Base-by-base conservation (phyloP, 2,329 filamentous ascomycete species). In the Fusarium virguliforme region DNA sequence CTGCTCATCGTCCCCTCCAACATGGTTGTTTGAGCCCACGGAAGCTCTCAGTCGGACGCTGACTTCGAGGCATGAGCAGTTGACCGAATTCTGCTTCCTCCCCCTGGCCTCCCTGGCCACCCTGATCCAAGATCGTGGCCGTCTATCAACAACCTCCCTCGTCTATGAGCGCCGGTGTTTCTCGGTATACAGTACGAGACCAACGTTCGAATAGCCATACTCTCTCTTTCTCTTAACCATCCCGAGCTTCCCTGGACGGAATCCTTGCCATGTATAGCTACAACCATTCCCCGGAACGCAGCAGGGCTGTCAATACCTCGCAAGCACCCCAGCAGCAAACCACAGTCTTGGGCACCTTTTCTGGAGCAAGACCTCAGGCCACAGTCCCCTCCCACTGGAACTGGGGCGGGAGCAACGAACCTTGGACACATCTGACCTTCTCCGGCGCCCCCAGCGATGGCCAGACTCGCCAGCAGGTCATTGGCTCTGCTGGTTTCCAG, bases 341-440 rank as follows among this genome's bases (percentile, higher is more conserved):
- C 28, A 12, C 48, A 8, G 67, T 53, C 30, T 26, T 71, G 28
- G 53, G 48, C 30, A 43, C 57, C n/a, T 50, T 71, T 18, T n/a
- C 28, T 15, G 65, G 60, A 13, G 15, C 59, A 30, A 71, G 54
- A 24, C 24, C 55, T 6, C 65, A 66, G n/a, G n/a, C 60, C 10
- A 18, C 40, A 55, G 22, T 63, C 22, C 34, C 68, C 3, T 46
- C 65, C 22, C 71, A 63, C 48, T 57, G 40, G 18, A 60, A 40
- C 40, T 71, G 68, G 69, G 9, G 53, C 50, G 28, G 28, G 28
- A 79, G 81, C 68, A 80, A 85, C 71, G 82, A 77, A 8, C 85
- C 85, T 56, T 87, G 84, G 84, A 76, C 79, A 22, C 82, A 81
- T n/a, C 78, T 80, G 15, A 22, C 12, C 18, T 74, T 79, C 24